A percentile compares a stretch with the other conserved stretches of the same genome.
phyloP scores from a whole-genome alignment of 495 filamentous ascomycete genomes.

The Usnea hakonensis region DNA sequence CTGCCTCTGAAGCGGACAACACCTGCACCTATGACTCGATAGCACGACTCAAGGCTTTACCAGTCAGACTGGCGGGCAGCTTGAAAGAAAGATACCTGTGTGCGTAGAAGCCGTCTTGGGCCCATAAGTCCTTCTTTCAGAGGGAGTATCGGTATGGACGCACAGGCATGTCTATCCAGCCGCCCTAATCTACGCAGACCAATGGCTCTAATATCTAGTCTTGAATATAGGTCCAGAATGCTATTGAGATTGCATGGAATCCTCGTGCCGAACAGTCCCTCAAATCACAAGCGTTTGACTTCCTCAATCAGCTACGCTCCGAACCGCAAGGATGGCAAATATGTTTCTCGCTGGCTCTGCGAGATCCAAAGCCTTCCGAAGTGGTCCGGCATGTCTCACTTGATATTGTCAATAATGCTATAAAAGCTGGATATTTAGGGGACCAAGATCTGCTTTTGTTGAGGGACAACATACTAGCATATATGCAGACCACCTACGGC shows the following conservation, averaged over 20 bases:
- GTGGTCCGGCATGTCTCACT: slow-evolving; percentile 80
- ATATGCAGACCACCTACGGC: slow-evolving; percentile 65
- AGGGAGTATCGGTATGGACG: slow-evolving; percentile 6
- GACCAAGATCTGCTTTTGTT: slow-evolving; percentile 58
- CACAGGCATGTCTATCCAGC: slow-evolving; percentile 13
- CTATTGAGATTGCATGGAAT: slow-evolving; percentile 85
- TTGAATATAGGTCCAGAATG: slow-evolving; percentile 67
- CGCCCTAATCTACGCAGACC: neutral
- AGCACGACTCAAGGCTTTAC: slow-evolving; percentile 8
- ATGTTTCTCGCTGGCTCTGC: slow-evolving; percentile 75
- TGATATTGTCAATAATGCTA: slow-evolving; percentile 85
- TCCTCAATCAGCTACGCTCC: slow-evolving; percentile 69
- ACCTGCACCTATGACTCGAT: slow-evolving; percentile 17
- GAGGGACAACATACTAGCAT: slow-evolving; percentile 68
- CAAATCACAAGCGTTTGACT: slow-evolving; percentile 80
- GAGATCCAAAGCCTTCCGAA: slow-evolving; percentile 70
- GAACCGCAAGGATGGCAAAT: slow-evolving; percentile 78
- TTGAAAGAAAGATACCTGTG: neutral
- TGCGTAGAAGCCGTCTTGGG: neutral
- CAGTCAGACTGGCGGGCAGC: neutral
- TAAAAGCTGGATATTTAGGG: slow-evolving; percentile 66
- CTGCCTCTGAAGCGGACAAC: slow-evolving; percentile 12
- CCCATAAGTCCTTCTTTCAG: neutral
- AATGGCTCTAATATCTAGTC: neutral
- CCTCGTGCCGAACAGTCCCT: slow-evolving; percentile 63